Percentiles rank a stretch among this genome's conserved stretches.
phyloP scores from a whole-genome alignment of 192 early-diverging fungal species.

The Obelidium mucronatum region DNA sequence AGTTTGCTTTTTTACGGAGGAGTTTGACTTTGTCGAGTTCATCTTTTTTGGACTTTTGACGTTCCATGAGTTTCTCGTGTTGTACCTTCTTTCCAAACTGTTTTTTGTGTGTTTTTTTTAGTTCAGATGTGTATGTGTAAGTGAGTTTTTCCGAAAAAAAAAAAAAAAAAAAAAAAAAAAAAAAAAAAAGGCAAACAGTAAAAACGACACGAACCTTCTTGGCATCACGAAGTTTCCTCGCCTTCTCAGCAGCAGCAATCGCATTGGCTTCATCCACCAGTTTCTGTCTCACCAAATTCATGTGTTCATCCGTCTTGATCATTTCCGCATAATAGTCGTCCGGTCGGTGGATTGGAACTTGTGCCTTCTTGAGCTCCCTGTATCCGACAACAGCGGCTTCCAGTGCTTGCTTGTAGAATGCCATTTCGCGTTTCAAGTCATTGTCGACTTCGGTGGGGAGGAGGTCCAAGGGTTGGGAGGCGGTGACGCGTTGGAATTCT shows the following conservation, averaged over 20 bases:
- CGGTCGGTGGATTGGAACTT: slow-evolving; percentile 84
- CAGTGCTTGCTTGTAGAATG: slow-evolving; percentile 93
- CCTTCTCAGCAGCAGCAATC: slow-evolving; percentile 84
- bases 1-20: slow-evolving; percentile 85
- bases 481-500: slow-evolving; percentile 53
- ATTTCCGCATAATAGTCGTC: slow-evolving; percentile 98
- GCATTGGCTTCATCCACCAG: slow-evolving; percentile 83
- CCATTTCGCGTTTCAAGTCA: slow-evolving; percentile 92
- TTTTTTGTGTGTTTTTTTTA: no score
- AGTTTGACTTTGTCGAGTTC: slow-evolving; percentile 91
- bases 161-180: background rate
- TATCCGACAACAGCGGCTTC: slow-evolving; percentile 75
- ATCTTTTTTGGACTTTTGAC: slow-evolving; percentile 84
- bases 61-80: slow-evolving; percentile 86
- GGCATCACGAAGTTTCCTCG: slow-evolving; percentile 84
- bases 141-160: background rate
- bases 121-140: background rate
- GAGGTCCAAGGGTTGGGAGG: slow-evolving; percentile 39
- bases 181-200: background rate
- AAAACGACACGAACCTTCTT: slow-evolving; percentile 76
- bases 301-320: slow-evolving; percentile 96
- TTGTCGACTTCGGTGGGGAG: slow-evolving; percentile 71
- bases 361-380: slow-evolving; percentile 63
- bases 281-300: slow-evolving; percentile 86
- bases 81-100: slow-evolving; percentile 97